phyloP scores from a whole-genome alignment of 2,329 filamentous ascomycete species.

The Emydomyces testavorans region DNA sequence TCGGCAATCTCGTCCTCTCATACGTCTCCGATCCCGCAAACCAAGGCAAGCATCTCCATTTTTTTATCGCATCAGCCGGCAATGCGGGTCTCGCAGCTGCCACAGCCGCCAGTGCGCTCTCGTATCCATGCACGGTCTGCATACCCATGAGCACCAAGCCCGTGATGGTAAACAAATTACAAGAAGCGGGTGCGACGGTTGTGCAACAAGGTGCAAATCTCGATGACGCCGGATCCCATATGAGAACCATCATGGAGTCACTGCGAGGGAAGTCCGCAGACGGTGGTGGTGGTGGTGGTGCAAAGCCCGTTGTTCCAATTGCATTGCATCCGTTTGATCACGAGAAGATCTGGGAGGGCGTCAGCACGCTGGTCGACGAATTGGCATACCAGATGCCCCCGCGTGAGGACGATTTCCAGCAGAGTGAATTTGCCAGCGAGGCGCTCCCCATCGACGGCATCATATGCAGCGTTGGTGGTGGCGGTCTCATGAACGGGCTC shows the following conservation, averaged over 20 bases:
- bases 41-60: constrained; percentile 45
- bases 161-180: constrained; percentile 60
- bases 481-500: constrained; percentile 66
- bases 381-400: constrained; percentile 32
- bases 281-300: constrained; percentile 15
- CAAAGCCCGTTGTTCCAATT: constrained; percentile 29
- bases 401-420: constrained; percentile 23
- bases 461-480: constrained; percentile 69
- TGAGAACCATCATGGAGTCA: constrained; percentile 28
- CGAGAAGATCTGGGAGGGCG: constrained; percentile 37
- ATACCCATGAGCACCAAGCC: constrained; percentile 55
- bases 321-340: constrained; percentile 38
- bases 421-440: constrained; percentile 21
- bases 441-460: constrained; percentile 51
- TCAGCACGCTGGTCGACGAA: constrained; percentile 37
- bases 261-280: neutral
- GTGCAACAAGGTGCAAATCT: constrained; percentile 57
- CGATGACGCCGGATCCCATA: constrained; percentile 54
- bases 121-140: constrained; percentile 60
- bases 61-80: constrained; percentile 70
- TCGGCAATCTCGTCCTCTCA: constrained; percentile 58
- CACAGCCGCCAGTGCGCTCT: constrained; percentile 54
- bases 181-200: constrained; percentile 56
- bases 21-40: constrained; percentile 34
- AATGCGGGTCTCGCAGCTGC: constrained; percentile 79